Evolutionary conservation across 306 rosid species (phyloP), one percentile per base, ranked within the genome.

Genomic region (Lathyrus sativus): DNA sequence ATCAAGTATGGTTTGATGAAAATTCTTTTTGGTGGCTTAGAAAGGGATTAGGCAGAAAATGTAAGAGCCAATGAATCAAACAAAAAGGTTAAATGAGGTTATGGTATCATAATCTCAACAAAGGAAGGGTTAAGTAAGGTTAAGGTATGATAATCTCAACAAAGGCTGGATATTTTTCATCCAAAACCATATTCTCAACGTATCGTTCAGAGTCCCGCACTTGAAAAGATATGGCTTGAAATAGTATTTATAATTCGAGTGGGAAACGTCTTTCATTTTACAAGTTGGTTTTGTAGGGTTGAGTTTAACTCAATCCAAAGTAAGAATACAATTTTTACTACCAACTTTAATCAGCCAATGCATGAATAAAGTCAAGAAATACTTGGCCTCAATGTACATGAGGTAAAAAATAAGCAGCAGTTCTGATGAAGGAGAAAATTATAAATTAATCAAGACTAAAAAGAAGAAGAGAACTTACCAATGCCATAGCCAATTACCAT

Each of bases 401-500:
- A 48, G 22, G 13, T 39, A 44, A 71, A 6, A 24, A 44, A 65
- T 13, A 56, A 54, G 29, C 37, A 49, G 53, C 46, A 53, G 45
- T 49, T 60, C 26, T n/a, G n/a, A 31, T 7, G 11, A 19, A 14
- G 58, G 55, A 60, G 59, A 18, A 48, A 55, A 39, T 29, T 72
- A 48, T 42, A 45, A 42, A 74, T 45, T 33, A 49, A 77, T 58
- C 31, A 11, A 65, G 6, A 67, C 24, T 65, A 63, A 66, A n/a
- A 58, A 61, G n/a, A 50, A 65, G 19, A 62, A 42, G 37, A 12
- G 77, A 58, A 83, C 99, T 88, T 78, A 93, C 99, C 97, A 44
- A 87, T 38, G 62, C 90, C 96, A 71, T 93, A 93, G 70, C 99
- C 99, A 61, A 81, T 43, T 45, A 85, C 74, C 90, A 90, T 69